A percentile compares a stretch with the other conserved stretches of the same genome.
These are phyloP conservation scores for Tephrocybe sp. DNA, from an alignment of 768 basidiomycete genomes.

Conservation along the genomic window DNA sequence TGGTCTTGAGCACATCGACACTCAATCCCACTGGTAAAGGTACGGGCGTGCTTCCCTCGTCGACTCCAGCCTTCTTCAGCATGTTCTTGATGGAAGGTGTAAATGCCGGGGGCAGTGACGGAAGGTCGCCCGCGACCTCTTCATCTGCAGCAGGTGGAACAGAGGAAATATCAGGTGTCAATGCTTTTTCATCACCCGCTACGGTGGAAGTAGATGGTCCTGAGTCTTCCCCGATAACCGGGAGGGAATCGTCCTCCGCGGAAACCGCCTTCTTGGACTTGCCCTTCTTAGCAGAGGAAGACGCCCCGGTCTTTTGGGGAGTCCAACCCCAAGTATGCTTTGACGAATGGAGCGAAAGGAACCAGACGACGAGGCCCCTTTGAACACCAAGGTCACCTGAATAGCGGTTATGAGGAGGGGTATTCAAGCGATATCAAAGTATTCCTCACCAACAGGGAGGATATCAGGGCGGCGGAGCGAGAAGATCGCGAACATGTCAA, in stretches of 20 bases:
- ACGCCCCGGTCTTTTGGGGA: conserved; percentile 40
- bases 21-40: conserved; percentile 63
- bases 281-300: conserved; percentile 7
- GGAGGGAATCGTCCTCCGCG: conserved; percentile 31
- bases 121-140: conserved; percentile 27
- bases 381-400: conserved; percentile 85
- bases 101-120: conserved; percentile 53
- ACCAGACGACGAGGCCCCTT: conserved; percentile 68
- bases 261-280: conserved; percentile 1
- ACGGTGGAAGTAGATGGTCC: not conserved
- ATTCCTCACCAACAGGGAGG: conserved; percentile 42
- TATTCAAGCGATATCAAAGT: not conserved
- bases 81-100: conserved; percentile 68
- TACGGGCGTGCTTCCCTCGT: conserved; percentile 22
- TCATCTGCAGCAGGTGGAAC: conserved; percentile 32
- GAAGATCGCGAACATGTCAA: conserved; percentile 95
- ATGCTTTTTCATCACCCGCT: not conserved
- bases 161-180: conserved; percentile 30
- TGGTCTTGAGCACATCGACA: conserved; percentile 52
- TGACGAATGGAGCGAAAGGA: conserved; percentile 60
- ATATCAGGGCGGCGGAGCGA: conserved; percentile 83
- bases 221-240: conserved; percentile 20
- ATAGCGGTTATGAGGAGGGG: conserved; percentile 6
- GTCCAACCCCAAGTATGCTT: conserved; percentile 47
- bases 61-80: conserved; percentile 36